Conservation (phyloP, 345 rosid genomes). For the Gossypium thurberi region DNA sequence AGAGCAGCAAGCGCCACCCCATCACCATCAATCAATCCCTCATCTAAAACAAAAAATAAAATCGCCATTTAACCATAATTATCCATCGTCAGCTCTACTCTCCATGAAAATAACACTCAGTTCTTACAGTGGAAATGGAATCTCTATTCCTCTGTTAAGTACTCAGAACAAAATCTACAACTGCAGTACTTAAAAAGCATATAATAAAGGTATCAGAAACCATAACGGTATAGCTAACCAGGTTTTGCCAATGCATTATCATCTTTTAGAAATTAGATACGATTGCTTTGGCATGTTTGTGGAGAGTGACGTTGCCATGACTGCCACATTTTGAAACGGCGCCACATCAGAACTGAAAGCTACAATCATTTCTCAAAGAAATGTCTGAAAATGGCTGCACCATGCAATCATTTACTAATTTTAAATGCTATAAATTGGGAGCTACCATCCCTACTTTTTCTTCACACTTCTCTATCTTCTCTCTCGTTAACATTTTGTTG, state of each 20-base stretch:
- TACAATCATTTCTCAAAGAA: constrained; percentile 26
- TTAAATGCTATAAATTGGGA: constrained; percentile 23
- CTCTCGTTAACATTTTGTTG: background rate
- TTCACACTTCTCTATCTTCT: background rate
- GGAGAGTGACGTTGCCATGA: constrained; percentile 15
- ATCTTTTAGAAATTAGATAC: background rate
- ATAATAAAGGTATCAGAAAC: background rate
- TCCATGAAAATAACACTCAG: background rate
- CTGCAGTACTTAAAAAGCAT: background rate
- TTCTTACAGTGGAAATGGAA: background rate
- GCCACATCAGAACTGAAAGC: constrained; percentile 24
- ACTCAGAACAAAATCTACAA: background rate
- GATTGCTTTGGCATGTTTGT: constrained; percentile 9
- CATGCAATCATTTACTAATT: constrained; percentile 37
- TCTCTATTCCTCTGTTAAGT: background rate
- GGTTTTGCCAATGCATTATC: background rate
- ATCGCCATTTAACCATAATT: constrained; percentile 2
- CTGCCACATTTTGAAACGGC: constrained; percentile 26
- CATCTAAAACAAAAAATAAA: background rate
- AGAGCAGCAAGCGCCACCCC: background rate
- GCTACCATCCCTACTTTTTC: background rate
- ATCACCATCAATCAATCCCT: constrained; percentile 6
- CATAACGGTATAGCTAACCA: constrained; percentile 1
- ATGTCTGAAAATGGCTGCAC: constrained; percentile 39
- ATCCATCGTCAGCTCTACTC: background rate